These are phyloP conservation scores for Ashbya aceris DNA, from an alignment of 1,139 yeast species.

Conservation along the genomic window DNA sequence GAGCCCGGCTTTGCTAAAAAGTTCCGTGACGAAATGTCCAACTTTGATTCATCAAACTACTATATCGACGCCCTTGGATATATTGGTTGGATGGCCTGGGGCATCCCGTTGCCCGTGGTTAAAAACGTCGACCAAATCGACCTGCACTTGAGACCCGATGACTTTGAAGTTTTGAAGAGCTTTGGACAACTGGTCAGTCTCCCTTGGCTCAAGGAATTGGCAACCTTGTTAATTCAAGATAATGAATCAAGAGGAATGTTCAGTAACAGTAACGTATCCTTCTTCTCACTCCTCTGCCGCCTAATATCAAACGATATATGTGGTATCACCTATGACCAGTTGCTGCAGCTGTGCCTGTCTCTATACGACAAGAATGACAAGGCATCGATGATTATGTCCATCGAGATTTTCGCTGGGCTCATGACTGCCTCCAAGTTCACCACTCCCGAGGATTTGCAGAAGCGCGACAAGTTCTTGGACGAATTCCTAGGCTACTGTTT, in stretches of 20 bases:
- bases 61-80: slow-evolving; percentile 49
- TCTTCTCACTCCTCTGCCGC: slow-evolving; percentile 39
- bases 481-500: slow-evolving; percentile 41
- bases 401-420: slow-evolving; percentile 54
- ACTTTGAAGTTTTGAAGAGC: slow-evolving; percentile 34
- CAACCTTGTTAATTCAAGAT: slow-evolving; percentile 52
- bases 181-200: slow-evolving; percentile 42
- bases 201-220: slow-evolving; percentile 50
- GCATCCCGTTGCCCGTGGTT: slow-evolving; percentile 41
- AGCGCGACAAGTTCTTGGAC: slow-evolving; percentile 41
- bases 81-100: slow-evolving; percentile 80
- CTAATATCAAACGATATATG: slow-evolving; percentile 40
- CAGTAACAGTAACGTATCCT: slow-evolving; percentile 51
- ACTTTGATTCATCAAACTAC: slow-evolving; percentile 40
- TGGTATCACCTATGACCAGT: slow-evolving; percentile 32
- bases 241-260: slow-evolving; percentile 55
- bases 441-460: slow-evolving; percentile 23
- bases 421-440: slow-evolving; percentile 41
- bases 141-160: slow-evolving; percentile 34
- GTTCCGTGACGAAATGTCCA: slow-evolving; percentile 49
- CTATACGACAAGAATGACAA: slow-evolving; percentile 54
- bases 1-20: slow-evolving; percentile 31
- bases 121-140: slow-evolving; percentile 20
- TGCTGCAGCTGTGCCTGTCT: slow-evolving; percentile 42
- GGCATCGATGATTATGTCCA: slow-evolving; percentile 50